These are phyloP conservation scores for Heliamphora exappendiculata DNA, from an alignment of 148 eudicot genomes.

Conservation along the genomic window DNA sequence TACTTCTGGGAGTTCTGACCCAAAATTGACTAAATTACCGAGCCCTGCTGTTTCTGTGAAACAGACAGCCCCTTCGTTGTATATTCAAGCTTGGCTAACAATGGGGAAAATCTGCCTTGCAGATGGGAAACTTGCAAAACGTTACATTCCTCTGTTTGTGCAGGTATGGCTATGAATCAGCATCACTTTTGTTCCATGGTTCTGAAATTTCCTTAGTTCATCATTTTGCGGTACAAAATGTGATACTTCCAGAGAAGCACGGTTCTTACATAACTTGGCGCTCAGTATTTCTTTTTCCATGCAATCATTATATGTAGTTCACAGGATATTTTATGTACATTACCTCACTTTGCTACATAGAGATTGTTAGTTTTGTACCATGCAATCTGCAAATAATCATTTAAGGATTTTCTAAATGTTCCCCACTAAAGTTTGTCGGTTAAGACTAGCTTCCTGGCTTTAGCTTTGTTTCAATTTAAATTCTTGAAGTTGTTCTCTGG, in stretches of 20 bases:
- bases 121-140: constrained; percentile 89
- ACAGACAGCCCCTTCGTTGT: constrained; percentile 72
- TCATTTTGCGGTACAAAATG: not conserved
- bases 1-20: constrained; percentile 63
- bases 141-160: constrained; percentile 84
- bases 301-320: not conserved
- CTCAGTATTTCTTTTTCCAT: not conserved
- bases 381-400: not conserved
- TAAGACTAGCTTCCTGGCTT: not conserved
- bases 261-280: not conserved
- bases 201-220: not conserved
- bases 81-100: constrained; percentile 87
- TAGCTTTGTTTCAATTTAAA: not conserved
- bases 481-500: not conserved
- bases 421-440: not conserved
- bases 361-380: not conserved
- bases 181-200: not conserved
- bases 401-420: not conserved
- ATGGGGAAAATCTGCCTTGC: constrained; percentile 99
- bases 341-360: not conserved
- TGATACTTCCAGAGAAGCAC: not conserved
- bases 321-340: not conserved
- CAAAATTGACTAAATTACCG: constrained; percentile 42
- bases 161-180: constrained; percentile 43
- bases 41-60: constrained; percentile 46